Conservation (phyloP, 2,329 filamentous ascomycete species). For the Meredithiella fracta region DNA sequence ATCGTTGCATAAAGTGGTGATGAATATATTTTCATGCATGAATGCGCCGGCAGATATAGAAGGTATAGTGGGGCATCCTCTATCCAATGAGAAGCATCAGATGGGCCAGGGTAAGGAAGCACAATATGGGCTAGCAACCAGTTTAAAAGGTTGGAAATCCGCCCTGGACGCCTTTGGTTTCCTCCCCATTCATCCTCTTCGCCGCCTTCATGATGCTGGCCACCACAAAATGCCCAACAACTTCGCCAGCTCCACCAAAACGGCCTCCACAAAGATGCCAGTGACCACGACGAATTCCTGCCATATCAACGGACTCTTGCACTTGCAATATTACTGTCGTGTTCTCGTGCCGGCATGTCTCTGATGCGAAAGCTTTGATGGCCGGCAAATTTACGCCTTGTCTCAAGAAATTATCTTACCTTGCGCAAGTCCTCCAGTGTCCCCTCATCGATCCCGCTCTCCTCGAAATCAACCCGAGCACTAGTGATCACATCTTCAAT, state of each 20-base stretch:
- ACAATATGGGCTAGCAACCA: neutral
- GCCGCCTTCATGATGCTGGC: neutral
- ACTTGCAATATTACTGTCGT: no score
- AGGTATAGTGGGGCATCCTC: neutral
- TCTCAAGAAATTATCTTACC: constrained; percentile 38
- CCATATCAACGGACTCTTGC: no score
- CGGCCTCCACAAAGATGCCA: no score
- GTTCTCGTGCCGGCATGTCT: no score
- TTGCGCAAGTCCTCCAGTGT: constrained; percentile 75
- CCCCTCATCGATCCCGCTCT: constrained; percentile 76
- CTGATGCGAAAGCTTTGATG: no score
- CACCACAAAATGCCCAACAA: neutral
- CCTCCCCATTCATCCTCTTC: constrained; percentile 9
- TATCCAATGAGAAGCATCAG: constrained; percentile 8
- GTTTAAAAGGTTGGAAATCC: constrained; percentile 13
- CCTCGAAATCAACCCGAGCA: constrained; percentile 90
- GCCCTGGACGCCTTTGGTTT: constrained; percentile 4
- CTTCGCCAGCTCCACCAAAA: no score
- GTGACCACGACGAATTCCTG: no score
- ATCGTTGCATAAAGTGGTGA: neutral
- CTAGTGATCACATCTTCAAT: constrained; percentile 79
- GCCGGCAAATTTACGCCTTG: no score
- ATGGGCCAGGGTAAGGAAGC: neutral
- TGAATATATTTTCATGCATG: constrained; percentile 6
- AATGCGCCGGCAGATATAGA: constrained; percentile 12